A percentile compares a stretch with the other conserved stretches of the same genome.
phyloP scores from a whole-genome alignment of 2,329 filamentous ascomycete genomes.

The Colletotrichum sp. region DNA sequence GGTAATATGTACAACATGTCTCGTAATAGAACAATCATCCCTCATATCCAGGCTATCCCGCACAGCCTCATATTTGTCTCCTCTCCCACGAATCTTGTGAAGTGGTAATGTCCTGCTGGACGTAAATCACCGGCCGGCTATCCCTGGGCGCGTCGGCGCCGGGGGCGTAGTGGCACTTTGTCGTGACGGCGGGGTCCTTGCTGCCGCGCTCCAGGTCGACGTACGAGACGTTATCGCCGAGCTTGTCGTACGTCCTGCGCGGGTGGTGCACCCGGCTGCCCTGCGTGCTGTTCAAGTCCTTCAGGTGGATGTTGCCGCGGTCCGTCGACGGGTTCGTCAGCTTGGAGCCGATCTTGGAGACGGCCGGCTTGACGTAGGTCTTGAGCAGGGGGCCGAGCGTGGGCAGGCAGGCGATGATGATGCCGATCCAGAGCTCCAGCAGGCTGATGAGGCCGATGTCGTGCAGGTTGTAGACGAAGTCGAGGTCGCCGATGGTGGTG shows the following conservation, averaged over 20 bases:
- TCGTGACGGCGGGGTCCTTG: background rate
- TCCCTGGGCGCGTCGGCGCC: background rate
- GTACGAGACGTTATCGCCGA: background rate
- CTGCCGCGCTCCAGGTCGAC: constrained; percentile 4
- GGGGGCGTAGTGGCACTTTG: constrained; percentile 4
- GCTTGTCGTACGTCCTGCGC: constrained; percentile 9
- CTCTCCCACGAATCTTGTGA: constrained; percentile 1
- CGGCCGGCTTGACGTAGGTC: constrained; percentile 23
- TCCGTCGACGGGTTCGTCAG: constrained; percentile 10
- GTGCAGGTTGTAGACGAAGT: constrained; percentile 27
- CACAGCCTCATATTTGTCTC: background rate
- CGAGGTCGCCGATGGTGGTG: constrained; percentile 17
- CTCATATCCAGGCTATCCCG: background rate
- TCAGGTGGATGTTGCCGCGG: background rate
- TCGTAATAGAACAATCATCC: background rate
- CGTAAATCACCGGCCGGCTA: constrained; percentile 11
- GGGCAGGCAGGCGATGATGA: constrained; percentile 47
- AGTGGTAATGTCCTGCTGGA: constrained; percentile 8
- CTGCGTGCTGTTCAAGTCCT: background rate
- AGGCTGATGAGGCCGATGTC: constrained; percentile 40
- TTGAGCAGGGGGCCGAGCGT: constrained; percentile 40
- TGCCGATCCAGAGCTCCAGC: constrained; percentile 42
- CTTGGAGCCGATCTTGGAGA: constrained; percentile 20
- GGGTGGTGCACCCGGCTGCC: background rate
- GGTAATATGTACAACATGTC: background rate